Evolutionary conservation across 805 yeast species (phyloP), one percentile per base, ranked within the genome.

Genomic region (Debaryomyces tyrocola): DNA sequence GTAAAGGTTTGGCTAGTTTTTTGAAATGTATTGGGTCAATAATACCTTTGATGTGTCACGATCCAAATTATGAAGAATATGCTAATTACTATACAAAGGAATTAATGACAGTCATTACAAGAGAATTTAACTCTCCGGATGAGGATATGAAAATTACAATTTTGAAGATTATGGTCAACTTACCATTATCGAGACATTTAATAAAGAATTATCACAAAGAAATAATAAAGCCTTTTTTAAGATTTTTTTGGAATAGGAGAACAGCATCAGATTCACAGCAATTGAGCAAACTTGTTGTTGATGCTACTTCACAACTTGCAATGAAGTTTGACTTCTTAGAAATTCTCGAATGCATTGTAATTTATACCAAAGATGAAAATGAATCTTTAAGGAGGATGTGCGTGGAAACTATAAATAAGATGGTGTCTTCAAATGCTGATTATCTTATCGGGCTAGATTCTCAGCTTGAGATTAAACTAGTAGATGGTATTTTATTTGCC

Each of bases 81-180:
- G 84, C 90, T 1, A 80, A 82, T 44, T 87, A 82, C 60, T 90
- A 89, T 54, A 81, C 97, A 0, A 76, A 76, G 40, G 95, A 89
- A 59, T 76, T 90, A 2, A 78, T 90, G 74, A 69, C 69, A 15
- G 76, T 90, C 21, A 69, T 90, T 4, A 57, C 80, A 2, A 71
- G 94, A 44, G 96, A 91, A 63, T 87, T 90, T 55, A 63, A 70
- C 31, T 80, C 95, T 0, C 90, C 94, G 0, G 96, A 90, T 58
- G 96, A 87, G 50, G 96, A 90, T 41, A 87, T 91, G 92, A 82
- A 81, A 56, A 78, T 78, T 48, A 78, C 90, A 0, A 85, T 91
- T 2, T 63, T 94, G 48, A 69, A 75, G 27, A 87, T 88, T 6
- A 68, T 91, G 27, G 84, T 78, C 44, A 83, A 79, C 49, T 80